These are phyloP conservation scores for Glycyrrhiza uralensis DNA, from an alignment of 306 rosid species.

Conservation along the genomic window DNA sequence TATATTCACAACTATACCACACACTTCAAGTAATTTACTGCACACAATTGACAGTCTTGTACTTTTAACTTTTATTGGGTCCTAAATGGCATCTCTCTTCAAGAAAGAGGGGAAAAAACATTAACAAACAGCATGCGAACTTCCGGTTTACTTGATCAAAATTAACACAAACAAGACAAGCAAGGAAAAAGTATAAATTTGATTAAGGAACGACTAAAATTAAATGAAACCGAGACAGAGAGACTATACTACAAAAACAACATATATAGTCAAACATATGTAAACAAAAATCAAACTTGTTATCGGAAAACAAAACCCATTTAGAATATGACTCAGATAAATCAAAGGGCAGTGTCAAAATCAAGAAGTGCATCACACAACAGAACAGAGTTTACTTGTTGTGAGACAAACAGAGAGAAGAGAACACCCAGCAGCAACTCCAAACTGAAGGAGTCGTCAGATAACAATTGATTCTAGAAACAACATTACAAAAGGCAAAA, in stretches of 20 bases:
- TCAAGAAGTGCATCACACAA: conserved; percentile 15
- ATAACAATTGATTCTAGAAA: not conserved
- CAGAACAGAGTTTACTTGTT: conserved; percentile 37
- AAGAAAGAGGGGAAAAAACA: no score
- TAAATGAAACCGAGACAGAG: no score
- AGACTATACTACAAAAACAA: no score
- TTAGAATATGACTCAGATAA: not conserved
- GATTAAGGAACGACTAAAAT: no score
- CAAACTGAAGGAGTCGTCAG: conserved; percentile 17
- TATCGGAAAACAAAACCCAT: conserved; percentile 22
- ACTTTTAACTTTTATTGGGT: no score
- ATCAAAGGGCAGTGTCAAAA: not conserved
- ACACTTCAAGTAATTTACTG: conserved; percentile 17
- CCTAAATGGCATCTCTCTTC: no score
- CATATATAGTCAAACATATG: no score
- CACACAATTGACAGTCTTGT: not conserved
- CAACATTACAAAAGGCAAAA: not conserved
- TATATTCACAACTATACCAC: not conserved
- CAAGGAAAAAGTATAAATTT: not conserved
- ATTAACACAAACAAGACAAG: conserved; percentile 4
- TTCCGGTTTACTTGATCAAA: conserved; percentile 3
- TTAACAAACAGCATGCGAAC: not conserved
- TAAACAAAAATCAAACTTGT: not conserved
- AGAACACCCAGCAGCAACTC: conserved; percentile 25
- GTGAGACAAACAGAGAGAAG: conserved; percentile 8